Base-by-base conservation (phyloP, 768 basidiomycete genomes). In the Scleroderma citrinum region DNA sequence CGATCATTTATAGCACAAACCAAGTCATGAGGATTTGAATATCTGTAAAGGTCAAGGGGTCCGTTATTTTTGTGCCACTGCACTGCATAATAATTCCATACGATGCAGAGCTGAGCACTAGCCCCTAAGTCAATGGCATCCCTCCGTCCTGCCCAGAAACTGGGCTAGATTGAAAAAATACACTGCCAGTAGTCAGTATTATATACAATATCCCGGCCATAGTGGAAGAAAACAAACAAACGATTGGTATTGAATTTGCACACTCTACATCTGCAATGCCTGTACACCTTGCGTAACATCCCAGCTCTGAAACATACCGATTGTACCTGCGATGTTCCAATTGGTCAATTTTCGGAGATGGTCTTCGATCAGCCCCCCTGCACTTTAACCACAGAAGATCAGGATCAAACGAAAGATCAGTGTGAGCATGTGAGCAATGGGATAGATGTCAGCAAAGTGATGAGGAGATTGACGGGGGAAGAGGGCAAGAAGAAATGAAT, bases 341-440 rank as follows among this genome's bases (percentile, higher is more conserved):
- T 88, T 87, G 57, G 71, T 89, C 70, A 88, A 91, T 68, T 66
- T 83, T 55, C 49, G 54, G 52, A 73, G 75, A 63, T 72, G 84
- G 74, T 68, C 82, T 59, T 69, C 72, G 59, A 62, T 78, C 60
- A 30, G 71, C 53, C 13, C 65, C 64, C 48, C 60, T 53, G 49
- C 73, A 59, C 61, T 59, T 73, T 71, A 72, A 23, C 55, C 62
- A 57, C 85, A 79, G 4, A 88, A 87, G 32, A 85, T 71, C 3
- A 94, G 71, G 13, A 94, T 73, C 1, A 90, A 71, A 32, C 91
- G 80, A 69, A 94, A 84, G 23, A 85, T 74, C 23, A 89, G 74
- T n/a, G n/a, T n/a, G n/a, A n/a, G n/a, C n/a, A n/a, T 0, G 86
- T 87, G 35, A 90, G 63, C 59, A 92, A 89, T 0, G 90, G 91